Evolutionary conservation across 768 basidiomycete genomes (phyloP), one percentile per base, ranked within the genome.

Genomic region (Cystofilobasidium macerans): DNA sequence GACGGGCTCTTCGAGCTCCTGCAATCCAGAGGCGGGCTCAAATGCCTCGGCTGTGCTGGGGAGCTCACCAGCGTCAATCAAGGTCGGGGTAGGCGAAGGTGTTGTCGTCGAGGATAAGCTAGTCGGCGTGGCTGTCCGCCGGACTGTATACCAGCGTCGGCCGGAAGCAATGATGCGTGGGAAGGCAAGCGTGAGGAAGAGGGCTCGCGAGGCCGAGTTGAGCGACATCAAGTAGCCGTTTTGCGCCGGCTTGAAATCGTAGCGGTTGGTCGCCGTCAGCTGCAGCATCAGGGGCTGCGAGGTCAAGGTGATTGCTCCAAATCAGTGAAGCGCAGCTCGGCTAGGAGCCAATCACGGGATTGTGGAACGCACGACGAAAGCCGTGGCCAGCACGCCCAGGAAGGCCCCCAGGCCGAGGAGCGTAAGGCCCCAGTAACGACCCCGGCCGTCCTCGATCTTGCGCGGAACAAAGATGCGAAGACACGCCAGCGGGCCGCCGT

Each of bases 371-470:
- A 69, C 68, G 1, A 75, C 72, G 51, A 72, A 75, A 14, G 69
- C 70, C 1, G 73, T 72, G 2, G 76, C 76, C 2, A 77, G 68
- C 2, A 75, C 73, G 20, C 70, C 69, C 57, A 72, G 57, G 68
- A 74, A 76, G 8, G 67, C 61, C 16, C 75, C 75, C 1, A 70
- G 3, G 9, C 70, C 74, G 3, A 77, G 69, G 16, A 76, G 30
- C 20, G 67, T 57, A n/a, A 71, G 20, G 1, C 71, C 72, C 51
- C 61, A 71, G 51, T 62, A 73, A 20, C 57, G 24, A 16, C 51
- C 57, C 2, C n/a, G 48, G 6, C 18, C 40, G 7, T 47, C 63
- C 5, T 40, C 64, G 24, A 67, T 24, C 42, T 45, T 53, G 6
- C 71, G 69, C 35, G 69, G 67, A 0, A 68, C 26, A 66, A 76